These are phyloP conservation scores for Aristolochia contorta DNA, from an alignment of 164 flowering plant species.

Conservation along the genomic window DNA sequence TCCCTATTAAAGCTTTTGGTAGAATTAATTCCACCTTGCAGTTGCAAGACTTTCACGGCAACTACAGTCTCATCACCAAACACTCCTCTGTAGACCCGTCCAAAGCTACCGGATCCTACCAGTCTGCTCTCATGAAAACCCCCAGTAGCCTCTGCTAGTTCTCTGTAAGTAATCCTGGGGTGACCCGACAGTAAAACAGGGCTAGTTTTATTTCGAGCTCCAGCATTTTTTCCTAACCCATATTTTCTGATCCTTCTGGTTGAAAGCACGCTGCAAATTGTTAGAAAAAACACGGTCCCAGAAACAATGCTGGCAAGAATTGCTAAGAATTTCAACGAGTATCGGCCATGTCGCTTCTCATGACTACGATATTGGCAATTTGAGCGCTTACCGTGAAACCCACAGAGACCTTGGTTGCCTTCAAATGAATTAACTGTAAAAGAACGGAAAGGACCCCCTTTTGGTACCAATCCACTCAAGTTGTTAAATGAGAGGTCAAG, in stretches of 20 bases:
- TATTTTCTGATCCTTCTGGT: conserved; percentile 7
- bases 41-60: conserved; percentile 20
- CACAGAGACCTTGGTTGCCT: conserved; percentile 17
- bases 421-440: conserved; percentile 14
- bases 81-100: conserved; percentile 20
- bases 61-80: conserved; percentile 16
- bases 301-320: conserved; percentile 10
- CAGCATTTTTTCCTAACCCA: conserved; percentile 1
- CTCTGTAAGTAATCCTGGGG: conserved; percentile 22
- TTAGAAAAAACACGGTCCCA: conserved; percentile 1
- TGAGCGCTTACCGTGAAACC: not conserved
- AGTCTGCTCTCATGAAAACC: conserved; percentile 18
- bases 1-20: conserved; percentile 22
- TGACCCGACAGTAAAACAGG: conserved; percentile 9
- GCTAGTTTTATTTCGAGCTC: not conserved
- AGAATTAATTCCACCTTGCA: conserved; percentile 15
- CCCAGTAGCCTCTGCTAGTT: conserved; percentile 20
- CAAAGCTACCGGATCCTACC: conserved; percentile 23
- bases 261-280: conserved; percentile 7
- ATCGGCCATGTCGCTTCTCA: conserved; percentile 1
- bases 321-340: conserved; percentile 13
- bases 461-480: conserved; percentile 28
- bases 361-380: conserved; percentile 9
- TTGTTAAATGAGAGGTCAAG: conserved; percentile 45
- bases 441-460: conserved; percentile 13